These are phyloP conservation scores for Quercus robur DNA, from an alignment of 306 rosid genomes.

Conservation along the genomic window DNA sequence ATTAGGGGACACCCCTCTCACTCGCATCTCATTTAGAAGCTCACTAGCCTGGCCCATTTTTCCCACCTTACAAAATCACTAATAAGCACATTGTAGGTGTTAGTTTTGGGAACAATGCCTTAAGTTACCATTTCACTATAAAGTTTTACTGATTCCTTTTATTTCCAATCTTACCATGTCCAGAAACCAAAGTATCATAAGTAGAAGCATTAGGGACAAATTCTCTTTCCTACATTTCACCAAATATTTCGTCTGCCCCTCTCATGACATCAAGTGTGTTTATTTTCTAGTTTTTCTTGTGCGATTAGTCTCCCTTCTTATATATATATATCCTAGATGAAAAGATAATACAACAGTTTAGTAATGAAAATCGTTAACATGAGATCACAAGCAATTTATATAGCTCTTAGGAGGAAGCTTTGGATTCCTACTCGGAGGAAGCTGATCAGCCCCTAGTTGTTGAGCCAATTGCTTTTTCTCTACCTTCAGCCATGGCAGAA, in stretches of 20 bases:
- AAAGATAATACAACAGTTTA: no score
- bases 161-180: slow-evolving; percentile 75
- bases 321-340: no score
- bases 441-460: no score
- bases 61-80: slow-evolving; percentile 66
- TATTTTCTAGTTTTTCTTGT: no score
- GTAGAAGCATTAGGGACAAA: slow-evolving; percentile 64
- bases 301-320: no score
- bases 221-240: slow-evolving; percentile 66
- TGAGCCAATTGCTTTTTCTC: no score
- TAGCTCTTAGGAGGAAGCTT: no score
- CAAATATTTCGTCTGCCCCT: slow-evolving; percentile 55
- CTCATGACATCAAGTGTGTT: slow-evolving; percentile 21
- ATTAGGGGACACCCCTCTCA: slow-evolving; percentile 64
- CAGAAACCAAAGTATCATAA: slow-evolving; percentile 65
- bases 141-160: slow-evolving; percentile 56
- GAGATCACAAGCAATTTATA: no score
- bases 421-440: no score
- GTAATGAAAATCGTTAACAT: no score
- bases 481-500: no score
- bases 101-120: slow-evolving; percentile 68
- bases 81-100: slow-evolving; percentile 82
- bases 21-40: slow-evolving; percentile 80
- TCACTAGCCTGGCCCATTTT: slow-evolving; percentile 88
- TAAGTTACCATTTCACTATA: slow-evolving; percentile 79